Percentiles rank a stretch among this genome's conserved stretches.
phyloP scores from a whole-genome alignment of 1,284 basidiomycete genomes.

The Ceratobasidium sp. region DNA sequence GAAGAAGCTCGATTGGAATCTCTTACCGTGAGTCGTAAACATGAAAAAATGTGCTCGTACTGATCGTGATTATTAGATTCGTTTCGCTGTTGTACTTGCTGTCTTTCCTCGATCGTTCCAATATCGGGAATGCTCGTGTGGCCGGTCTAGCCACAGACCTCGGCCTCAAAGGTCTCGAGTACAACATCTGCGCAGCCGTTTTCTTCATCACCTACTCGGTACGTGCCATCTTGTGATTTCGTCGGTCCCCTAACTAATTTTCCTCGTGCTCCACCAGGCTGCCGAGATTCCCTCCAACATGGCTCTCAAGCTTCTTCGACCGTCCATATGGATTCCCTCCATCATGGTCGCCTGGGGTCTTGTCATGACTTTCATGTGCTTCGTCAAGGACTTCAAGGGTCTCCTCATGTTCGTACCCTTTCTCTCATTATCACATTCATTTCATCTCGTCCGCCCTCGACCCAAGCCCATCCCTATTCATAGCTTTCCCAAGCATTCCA shows the following conservation, averaged over 20 bases:
- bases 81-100: conserved; percentile 45
- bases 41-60: too few species aligned
- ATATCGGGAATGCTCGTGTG: conserved; percentile 46
- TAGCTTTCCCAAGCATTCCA: too few species aligned
- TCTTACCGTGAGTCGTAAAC: conserved; percentile 42
- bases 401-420: conserved; percentile 48
- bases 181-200: conserved; percentile 45
- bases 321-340: conserved; percentile 46
- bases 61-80: too few species aligned
- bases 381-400: conserved; percentile 53
- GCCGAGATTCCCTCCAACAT: conserved; percentile 45
- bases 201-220: conserved; percentile 45
- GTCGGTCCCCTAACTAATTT: background rate
- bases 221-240: background rate
- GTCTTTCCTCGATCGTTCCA: conserved; percentile 45
- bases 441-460: too few species aligned
- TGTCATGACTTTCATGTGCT: conserved; percentile 56
- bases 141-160: conserved; percentile 43
- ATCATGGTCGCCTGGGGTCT: conserved; percentile 55
- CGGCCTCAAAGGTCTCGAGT: conserved; percentile 44
- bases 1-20: conserved; percentile 45
- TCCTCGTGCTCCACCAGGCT: conserved; percentile 10
- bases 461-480: too few species aligned
- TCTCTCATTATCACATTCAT: too few species aligned
- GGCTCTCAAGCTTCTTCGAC: conserved; percentile 41